Evolutionary conservation across 2,329 filamentous ascomycete genomes (phyloP).

Genomic region (Coniochaeta sp.): DNA sequence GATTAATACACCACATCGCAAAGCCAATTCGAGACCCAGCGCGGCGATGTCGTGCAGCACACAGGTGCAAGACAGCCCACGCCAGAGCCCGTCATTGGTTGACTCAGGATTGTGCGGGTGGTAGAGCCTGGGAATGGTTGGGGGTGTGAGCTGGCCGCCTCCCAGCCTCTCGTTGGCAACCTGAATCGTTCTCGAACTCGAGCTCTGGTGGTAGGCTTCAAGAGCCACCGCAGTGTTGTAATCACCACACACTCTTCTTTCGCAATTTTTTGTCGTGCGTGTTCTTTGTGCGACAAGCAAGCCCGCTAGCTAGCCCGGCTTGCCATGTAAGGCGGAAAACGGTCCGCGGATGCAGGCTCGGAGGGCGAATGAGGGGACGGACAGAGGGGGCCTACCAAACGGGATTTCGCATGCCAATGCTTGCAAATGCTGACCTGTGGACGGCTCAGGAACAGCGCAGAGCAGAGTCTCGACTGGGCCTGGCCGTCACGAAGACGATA

Average conservation of each 20-base stretch:
- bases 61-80: neutral
- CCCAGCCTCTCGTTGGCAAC: constrained; percentile 2
- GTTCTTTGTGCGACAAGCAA: neutral
- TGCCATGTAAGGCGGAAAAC: constrained; percentile 27
- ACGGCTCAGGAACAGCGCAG: neutral
- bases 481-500: neutral
- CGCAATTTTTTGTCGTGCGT: neutral
- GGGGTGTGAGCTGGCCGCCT: constrained; percentile 3
- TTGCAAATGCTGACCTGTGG: neutral
- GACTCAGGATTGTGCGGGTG: neutral
- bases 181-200: neutral
- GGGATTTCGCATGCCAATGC: constrained; percentile 1
- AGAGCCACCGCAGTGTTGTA: neutral
- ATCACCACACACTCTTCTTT: neutral
- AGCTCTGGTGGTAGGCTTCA: neutral
- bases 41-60: constrained; percentile 7
- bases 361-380: constrained; percentile 15
- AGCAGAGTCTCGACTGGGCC: too few species aligned
- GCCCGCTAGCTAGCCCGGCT: constrained; percentile 9
- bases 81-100: neutral
- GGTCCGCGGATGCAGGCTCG: constrained; percentile 27
- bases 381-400: neutral
- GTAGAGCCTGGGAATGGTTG: neutral
- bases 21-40: neutral
- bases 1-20: neutral